phyloP scores from a whole-genome alignment of 805 yeast genomes.

The Ogataea parapolymorpha region DNA sequence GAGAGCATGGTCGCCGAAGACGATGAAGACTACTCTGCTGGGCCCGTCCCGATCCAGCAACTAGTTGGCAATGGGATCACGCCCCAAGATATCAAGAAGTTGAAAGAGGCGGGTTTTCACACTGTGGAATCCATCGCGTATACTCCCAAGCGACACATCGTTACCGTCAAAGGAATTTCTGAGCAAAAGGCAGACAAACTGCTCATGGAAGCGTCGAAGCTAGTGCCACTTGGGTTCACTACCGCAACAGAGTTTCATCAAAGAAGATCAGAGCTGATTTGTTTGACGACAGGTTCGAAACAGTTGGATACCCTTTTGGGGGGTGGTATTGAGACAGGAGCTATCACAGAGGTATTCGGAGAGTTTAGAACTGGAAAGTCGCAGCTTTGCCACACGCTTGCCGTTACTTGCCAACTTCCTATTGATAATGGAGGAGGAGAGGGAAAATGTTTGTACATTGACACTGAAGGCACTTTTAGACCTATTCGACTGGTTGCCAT shows the following conservation, averaged over 20 bases:
- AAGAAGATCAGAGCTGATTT: slow-evolving; percentile 84
- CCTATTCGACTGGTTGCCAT: slow-evolving; percentile 87
- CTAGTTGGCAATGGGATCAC: slow-evolving; percentile 84
- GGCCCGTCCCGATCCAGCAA: slow-evolving; percentile 53
- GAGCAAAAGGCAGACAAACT: slow-evolving; percentile 92
- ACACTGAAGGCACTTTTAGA: slow-evolving; percentile 95
- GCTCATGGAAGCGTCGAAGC: slow-evolving; percentile 74
- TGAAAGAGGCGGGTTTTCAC: slow-evolving; percentile 77
- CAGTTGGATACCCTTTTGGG: slow-evolving; percentile 89
- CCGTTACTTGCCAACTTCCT: slow-evolving; percentile 95
- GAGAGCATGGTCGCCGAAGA: slow-evolving; percentile 35
- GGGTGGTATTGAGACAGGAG: slow-evolving; percentile 97
- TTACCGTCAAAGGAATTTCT: slow-evolving; percentile 84
- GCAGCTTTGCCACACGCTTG: slow-evolving; percentile 93
- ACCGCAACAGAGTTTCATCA: slow-evolving; percentile 94
- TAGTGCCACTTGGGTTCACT: slow-evolving; percentile 95
- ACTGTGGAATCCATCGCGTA: slow-evolving; percentile 93
- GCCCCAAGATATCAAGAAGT: slow-evolving; percentile 69
- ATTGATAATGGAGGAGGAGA: slow-evolving; percentile 98
- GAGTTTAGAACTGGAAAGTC: slow-evolving; percentile 98
- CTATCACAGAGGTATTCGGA: slow-evolving; percentile 94
- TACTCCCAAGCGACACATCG: slow-evolving; percentile 77
- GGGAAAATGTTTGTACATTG: slow-evolving; percentile 93
- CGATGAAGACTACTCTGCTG: slow-evolving; percentile 36
- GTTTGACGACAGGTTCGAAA: slow-evolving; percentile 93